Evolutionary conservation across 2,329 filamentous ascomycete genomes (phyloP).

Genomic region (Escovopsis sp.): DNA sequence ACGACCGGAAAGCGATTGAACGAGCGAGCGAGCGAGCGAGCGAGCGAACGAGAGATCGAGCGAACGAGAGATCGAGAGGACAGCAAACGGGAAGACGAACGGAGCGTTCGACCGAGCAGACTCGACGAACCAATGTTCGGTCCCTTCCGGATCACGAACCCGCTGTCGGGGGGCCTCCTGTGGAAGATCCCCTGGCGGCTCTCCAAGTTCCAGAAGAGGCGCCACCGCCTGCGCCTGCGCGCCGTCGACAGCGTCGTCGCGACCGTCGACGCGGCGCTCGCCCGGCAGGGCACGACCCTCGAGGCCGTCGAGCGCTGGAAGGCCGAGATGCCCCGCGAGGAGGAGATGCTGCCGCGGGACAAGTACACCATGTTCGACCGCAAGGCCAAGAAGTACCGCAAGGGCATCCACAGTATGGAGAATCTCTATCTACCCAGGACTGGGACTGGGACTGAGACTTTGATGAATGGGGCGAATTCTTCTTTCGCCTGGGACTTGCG

Average conservation of each 20-base stretch:
- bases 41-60: no score
- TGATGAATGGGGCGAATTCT: not conserved
- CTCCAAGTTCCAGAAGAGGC: constrained; percentile 77
- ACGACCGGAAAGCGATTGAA: not conserved
- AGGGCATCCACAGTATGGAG: constrained; percentile 87
- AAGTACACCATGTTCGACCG: constrained; percentile 98
- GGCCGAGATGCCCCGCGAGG: constrained; percentile 86
- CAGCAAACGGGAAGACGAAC: not conserved
- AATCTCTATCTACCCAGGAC: not conserved
- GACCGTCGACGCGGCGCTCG: constrained; percentile 64
- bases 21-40: not conserved
- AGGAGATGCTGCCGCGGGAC: constrained; percentile 89
- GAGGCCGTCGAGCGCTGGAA: constrained; percentile 85
- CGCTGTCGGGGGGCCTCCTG: constrained; percentile 65
- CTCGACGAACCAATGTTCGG: constrained; percentile 52
- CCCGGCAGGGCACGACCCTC: constrained; percentile 54
- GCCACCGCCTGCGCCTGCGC: constrained; percentile 69
- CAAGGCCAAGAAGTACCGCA: constrained; percentile 89
- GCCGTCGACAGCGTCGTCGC: constrained; percentile 79
- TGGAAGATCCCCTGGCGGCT: constrained; percentile 98
- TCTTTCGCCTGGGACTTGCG: not conserved
- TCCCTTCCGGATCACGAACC: constrained; percentile 63
- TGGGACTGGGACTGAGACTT: not conserved
- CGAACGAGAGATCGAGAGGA: not conserved
- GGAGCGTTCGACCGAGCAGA: constrained; percentile 2